Evolutionary conservation across 2,329 filamentous ascomycete species (phyloP).

Genomic region (Neofusicoccum kwambonambiense): DNA sequence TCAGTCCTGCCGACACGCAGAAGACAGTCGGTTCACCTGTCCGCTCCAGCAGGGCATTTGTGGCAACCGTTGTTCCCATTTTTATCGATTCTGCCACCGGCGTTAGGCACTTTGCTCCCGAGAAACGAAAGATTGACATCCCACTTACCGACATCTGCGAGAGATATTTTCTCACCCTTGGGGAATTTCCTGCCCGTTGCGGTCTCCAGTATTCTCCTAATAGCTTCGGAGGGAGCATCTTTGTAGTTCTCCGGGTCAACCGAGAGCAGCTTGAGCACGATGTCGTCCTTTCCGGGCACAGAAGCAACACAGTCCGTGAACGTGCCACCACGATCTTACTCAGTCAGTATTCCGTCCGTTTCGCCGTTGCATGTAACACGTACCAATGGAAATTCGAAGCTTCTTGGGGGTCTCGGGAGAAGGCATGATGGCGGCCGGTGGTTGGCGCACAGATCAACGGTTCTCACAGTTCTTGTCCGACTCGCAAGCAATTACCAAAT

Average conservation of each 20-base stretch:
- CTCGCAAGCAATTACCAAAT: too few relatives aligned
- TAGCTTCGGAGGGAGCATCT: constrained; percentile 32
- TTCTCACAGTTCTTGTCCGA: not conserved
- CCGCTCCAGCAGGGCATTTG: constrained; percentile 31
- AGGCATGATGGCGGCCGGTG: not conserved
- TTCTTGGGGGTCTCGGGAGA: not conserved
- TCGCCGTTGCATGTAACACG: too few relatives aligned
- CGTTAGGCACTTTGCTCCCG: too few relatives aligned
- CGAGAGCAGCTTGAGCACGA: constrained; percentile 31
- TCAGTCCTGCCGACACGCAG: constrained; percentile 31
- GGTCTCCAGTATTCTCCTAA: constrained; percentile 27
- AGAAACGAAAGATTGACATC: too few relatives aligned
- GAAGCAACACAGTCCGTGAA: constrained; percentile 25
- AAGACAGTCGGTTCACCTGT: constrained; percentile 29
- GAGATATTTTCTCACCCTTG: constrained; percentile 21
- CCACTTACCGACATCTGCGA: constrained; percentile 18
- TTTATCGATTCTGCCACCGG: constrained; percentile 18
- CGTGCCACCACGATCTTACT: constrained; percentile 23
- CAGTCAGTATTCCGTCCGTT: too few relatives aligned
- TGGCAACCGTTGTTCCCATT: constrained; percentile 33
- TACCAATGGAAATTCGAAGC: not conserved
- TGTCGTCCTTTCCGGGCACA: constrained; percentile 24
- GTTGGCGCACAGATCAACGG: not conserved
- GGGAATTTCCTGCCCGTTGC: constrained; percentile 22
- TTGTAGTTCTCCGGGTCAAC: constrained; percentile 30